A percentile compares a stretch with the other conserved stretches of the same genome.
Evolutionary conservation across 108 stramenopile species (phyloP).

Genomic region (Aurantiochytrium sp.): DNA sequence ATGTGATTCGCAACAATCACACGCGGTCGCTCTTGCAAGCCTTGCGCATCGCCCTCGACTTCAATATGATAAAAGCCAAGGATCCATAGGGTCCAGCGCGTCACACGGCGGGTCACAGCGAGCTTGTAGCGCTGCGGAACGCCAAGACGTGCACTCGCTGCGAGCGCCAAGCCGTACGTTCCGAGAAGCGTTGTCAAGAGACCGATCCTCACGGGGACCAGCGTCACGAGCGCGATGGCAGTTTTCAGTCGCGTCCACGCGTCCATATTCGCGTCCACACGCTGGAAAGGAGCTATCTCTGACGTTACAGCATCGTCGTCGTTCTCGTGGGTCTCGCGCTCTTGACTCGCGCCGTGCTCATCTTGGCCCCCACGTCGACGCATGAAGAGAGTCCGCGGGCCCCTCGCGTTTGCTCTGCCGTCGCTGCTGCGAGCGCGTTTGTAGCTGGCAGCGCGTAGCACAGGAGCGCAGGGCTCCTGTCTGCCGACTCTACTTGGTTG

Average conservation of each 20-base stretch:
- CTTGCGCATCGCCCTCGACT: background rate
- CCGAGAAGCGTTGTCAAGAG: background rate
- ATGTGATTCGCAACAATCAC: background rate
- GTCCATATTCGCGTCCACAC: background rate
- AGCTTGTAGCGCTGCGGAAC: background rate
- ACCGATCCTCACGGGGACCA: background rate
- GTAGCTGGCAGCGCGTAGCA: too few relatives aligned
- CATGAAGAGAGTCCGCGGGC: too few relatives aligned
- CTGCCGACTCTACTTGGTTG: too few relatives aligned
- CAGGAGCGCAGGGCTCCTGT: too few relatives aligned
- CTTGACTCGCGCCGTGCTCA: background rate
- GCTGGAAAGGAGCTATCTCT: background rate
- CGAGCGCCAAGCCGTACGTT: background rate
- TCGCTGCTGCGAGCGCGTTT: too few relatives aligned
- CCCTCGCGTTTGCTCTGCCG: too few relatives aligned
- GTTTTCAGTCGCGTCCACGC: background rate
- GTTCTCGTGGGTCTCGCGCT: background rate
- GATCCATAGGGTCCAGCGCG: background rate
- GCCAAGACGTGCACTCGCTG: background rate
- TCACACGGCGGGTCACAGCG: background rate
- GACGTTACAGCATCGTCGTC: background rate
- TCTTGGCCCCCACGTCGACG: too few relatives aligned
- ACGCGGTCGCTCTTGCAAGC: background rate
- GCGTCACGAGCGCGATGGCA: background rate
- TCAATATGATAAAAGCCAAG: background rate